Conservation (phyloP, 2,329 filamentous ascomycete species). For the Xenosphaeropsis pyriputrescens region DNA sequence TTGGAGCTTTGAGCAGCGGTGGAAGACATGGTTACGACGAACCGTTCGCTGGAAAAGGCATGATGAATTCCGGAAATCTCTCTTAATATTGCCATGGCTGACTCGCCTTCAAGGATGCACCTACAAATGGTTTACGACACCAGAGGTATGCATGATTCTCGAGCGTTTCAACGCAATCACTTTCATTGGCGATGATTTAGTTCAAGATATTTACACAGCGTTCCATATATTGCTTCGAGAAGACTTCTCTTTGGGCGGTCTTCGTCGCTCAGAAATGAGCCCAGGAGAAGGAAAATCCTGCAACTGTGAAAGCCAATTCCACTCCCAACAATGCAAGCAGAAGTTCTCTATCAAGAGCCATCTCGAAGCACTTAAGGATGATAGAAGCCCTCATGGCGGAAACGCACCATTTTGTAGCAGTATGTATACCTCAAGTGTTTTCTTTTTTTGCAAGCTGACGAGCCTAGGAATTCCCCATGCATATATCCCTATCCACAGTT, state of each 20-base stretch:
- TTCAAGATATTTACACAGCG: conserved; percentile 24
- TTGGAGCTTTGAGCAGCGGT: too few relatives aligned
- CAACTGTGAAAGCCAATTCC: conserved; percentile 2
- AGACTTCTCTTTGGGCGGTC: conserved; percentile 21
- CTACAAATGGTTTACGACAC: conserved; percentile 25
- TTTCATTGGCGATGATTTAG: conserved; percentile 25
- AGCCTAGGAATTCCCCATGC: conserved; percentile 19
- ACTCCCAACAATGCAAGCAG: too few relatives aligned
- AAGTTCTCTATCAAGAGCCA: too few relatives aligned
- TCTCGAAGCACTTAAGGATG: too few relatives aligned
- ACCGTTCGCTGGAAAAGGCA: too few relatives aligned
- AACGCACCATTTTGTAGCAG: too few relatives aligned
- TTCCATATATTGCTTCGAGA: conserved; percentile 27
- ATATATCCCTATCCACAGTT: conserved; percentile 18
- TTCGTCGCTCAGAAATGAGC: conserved; percentile 23
- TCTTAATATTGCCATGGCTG: too few relatives aligned
- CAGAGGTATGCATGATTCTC: conserved; percentile 27
- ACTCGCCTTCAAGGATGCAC: conserved; percentile 16
- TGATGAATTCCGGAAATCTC: too few relatives aligned
- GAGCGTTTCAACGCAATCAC: conserved; percentile 24
- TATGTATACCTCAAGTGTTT: too few relatives aligned
- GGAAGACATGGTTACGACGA: too few relatives aligned
- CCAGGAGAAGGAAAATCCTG: conserved; percentile 17
- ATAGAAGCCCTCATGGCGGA: too few relatives aligned
- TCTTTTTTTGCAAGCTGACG: neutral